A percentile compares a stretch with the other conserved stretches of the same genome.
Evolutionary conservation across 345 rosid species (phyloP).

Genomic region (Trapa bicornis): DNA sequence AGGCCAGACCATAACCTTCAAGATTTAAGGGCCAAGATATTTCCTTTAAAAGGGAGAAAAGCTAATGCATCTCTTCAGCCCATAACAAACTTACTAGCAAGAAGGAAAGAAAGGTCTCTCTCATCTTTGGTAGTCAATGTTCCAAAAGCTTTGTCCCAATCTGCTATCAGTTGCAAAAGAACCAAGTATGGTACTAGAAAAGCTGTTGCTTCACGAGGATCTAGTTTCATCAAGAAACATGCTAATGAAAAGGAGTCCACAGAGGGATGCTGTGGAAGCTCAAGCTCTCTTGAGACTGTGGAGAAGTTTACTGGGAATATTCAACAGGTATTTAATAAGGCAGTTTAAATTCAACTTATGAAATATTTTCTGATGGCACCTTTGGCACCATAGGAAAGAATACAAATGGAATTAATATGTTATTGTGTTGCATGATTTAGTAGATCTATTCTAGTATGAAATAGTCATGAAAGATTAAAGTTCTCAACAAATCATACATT

Average conservation of each 20-base stretch:
- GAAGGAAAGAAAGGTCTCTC: constrained; percentile 93
- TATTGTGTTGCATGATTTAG: too few species aligned
- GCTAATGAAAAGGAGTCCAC: constrained; percentile 37
- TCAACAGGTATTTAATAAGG: constrained; percentile 45
- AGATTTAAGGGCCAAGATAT: constrained; percentile 78
- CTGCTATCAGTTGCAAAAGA: constrained; percentile 63
- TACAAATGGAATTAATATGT: too few species aligned
- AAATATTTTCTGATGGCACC: too few species aligned
- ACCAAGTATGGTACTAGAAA: constrained; percentile 47
- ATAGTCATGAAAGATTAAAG: too few species aligned
- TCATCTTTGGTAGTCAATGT: constrained; percentile 79
- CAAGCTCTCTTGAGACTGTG: constrained; percentile 66
- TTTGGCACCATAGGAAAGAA: too few species aligned
- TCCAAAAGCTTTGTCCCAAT: constrained; percentile 57
- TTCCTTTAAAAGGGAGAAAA: constrained; percentile 67
- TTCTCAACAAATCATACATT: too few species aligned
- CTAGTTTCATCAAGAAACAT: constrained; percentile 34
- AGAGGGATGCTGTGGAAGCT: constrained; percentile 41
- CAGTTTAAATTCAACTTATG: too few species aligned
- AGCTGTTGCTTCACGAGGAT: constrained; percentile 31
- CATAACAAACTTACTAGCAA: constrained; percentile 45
- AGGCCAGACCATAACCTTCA: constrained; percentile 58
- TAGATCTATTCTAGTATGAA: too few species aligned
- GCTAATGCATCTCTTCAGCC: constrained; percentile 49
- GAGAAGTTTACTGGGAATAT: constrained; percentile 36